Evolutionary conservation across 192 early-diverging fungal species (phyloP).

Genomic region (Backusella circina): DNA sequence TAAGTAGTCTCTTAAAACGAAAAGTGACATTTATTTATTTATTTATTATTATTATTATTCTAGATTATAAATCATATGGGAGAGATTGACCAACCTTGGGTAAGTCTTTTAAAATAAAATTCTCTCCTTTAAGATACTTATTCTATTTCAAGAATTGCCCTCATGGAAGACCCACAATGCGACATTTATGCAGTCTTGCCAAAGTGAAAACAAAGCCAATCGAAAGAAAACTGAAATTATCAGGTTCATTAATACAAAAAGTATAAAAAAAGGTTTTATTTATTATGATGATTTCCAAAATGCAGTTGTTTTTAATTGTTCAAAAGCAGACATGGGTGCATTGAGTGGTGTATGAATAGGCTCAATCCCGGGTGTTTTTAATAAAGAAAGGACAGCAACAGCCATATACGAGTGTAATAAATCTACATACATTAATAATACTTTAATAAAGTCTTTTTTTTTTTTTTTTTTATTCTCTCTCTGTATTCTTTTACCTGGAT

Average conservation of each 20-base stretch:
- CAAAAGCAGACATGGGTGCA: slow-evolving; percentile 38
- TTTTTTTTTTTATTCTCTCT: not conserved
- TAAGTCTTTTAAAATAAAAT: slow-evolving; percentile 29
- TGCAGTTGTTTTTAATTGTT: slow-evolving; percentile 34
- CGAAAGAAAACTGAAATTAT: not conserved
- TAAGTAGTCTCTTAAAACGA: slow-evolving; percentile 1
- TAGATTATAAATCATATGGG: slow-evolving; percentile 79
- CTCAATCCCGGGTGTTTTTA: slow-evolving; percentile 45
- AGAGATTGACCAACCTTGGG: slow-evolving; percentile 90
- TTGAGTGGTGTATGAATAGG: slow-evolving; percentile 53
- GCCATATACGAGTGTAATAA: slow-evolving; percentile 84
- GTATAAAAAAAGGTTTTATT: not conserved
- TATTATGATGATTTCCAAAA: slow-evolving; percentile 36
- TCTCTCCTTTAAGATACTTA: not conserved
- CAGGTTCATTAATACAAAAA: not conserved
- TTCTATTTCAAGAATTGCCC: slow-evolving; percentile 75
- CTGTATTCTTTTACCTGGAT: slow-evolving; percentile 49
- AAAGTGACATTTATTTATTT: not conserved
- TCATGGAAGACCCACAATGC: slow-evolving; percentile 93
- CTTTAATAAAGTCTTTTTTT: not conserved
- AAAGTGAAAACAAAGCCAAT: not conserved
- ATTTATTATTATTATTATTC: not conserved
- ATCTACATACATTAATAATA: slow-evolving; percentile 47
- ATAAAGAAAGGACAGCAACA: slow-evolving; percentile 61
- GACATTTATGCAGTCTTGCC: slow-evolving; percentile 63